Evolutionary conservation across 192 early-diverging fungal genomes (phyloP).

Genomic region (Coemansia sp.): DNA sequence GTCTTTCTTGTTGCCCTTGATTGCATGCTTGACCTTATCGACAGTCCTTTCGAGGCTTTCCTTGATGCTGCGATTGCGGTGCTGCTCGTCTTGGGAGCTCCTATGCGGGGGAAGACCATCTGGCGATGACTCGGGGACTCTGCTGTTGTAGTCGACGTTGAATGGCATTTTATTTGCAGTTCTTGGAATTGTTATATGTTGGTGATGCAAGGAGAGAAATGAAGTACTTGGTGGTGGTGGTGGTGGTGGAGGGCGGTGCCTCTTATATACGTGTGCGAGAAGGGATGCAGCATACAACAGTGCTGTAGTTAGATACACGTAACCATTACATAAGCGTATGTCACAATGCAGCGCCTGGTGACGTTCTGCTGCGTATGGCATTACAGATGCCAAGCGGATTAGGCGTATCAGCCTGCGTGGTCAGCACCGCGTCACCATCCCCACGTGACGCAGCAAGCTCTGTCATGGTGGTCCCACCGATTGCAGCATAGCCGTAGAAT

Average conservation of each 20-base stretch:
- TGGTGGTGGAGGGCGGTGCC: too few relatives aligned
- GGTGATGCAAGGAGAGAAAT: too few relatives aligned
- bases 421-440: background rate
- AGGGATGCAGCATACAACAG: background rate
- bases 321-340: background rate
- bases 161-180: background rate
- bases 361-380: conserved; percentile 7
- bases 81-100: background rate
- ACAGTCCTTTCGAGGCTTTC: conserved; percentile 8
- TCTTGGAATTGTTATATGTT: too few relatives aligned
- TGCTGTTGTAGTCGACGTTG: background rate
- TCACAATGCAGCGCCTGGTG: background rate
- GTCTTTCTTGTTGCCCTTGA: conserved; percentile 11
- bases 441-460: conserved; percentile 15
- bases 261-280: background rate
- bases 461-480: conserved; percentile 34
- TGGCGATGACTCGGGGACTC: background rate
- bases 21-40: conserved; percentile 17
- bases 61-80: conserved; percentile 10
- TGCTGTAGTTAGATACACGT: background rate
- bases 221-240: too few relatives aligned
- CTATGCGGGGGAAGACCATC: background rate
- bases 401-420: conserved; percentile 3
- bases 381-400: conserved; percentile 13
- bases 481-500: conserved; percentile 26